Conservation (phyloP, 106 monocot genomes). For the Phalaenopsis aphrodite region DNA sequence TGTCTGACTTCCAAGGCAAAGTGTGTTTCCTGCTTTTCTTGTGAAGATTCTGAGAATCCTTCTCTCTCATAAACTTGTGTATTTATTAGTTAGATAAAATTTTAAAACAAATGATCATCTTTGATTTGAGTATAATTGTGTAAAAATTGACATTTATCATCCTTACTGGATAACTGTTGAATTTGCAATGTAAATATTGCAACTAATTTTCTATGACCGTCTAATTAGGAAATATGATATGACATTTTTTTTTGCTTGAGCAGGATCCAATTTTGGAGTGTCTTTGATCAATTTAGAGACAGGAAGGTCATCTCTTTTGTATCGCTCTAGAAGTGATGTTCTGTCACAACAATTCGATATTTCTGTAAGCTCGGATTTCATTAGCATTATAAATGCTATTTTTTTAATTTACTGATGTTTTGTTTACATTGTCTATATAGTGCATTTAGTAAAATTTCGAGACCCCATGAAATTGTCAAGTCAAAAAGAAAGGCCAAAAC, state of each 20-base stretch:
- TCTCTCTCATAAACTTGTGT: not conserved
- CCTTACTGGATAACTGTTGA: not conserved
- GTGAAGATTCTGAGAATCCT: not conserved
- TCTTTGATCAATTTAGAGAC: conserved; percentile 64
- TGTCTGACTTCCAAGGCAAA: no score
- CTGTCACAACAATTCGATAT: conserved; percentile 63
- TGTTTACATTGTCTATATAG: not conserved
- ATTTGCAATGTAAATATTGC: not conserved
- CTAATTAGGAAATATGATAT: not conserved
- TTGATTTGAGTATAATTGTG: not conserved
- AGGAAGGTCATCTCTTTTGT: conserved; percentile 38
- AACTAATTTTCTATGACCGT: not conserved
- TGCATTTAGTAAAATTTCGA: not conserved
- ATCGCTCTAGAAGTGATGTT: conserved; percentile 60
- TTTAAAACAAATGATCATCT: not conserved
- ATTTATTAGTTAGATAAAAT: not conserved
- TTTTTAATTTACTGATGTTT: not conserved
- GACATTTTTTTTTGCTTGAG: not conserved
- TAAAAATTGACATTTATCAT: not conserved
- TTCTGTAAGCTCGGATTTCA: conserved; percentile 38
- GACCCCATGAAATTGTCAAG: not conserved
- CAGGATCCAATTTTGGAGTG: conserved; percentile 66
- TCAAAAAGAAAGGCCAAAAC: not conserved
- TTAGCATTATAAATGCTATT: not conserved
- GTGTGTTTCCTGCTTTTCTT: not conserved